These are phyloP conservation scores for Astrephomene gubernaculifera DNA, from an alignment of 139 green algal species.

Conservation along the genomic window DNA sequence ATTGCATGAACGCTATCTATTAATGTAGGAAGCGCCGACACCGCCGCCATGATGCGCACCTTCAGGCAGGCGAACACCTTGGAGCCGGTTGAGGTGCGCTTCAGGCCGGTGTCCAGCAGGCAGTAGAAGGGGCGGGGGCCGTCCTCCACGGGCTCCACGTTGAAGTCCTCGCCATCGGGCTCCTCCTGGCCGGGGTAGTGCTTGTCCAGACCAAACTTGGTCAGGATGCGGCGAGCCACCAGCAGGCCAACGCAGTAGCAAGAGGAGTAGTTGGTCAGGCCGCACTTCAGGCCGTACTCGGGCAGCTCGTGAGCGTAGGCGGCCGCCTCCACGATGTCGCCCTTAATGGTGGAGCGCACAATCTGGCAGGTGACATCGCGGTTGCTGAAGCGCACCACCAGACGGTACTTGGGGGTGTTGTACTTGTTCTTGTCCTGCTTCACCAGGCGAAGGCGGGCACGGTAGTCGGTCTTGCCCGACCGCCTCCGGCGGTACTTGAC, in stretches of 20 bases:
- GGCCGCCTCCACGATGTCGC: constrained; percentile 90
- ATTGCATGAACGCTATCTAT: too few relatives aligned
- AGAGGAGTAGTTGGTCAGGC: constrained; percentile 98
- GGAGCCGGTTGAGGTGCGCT: constrained; percentile 94
- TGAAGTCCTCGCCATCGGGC: constrained; percentile 95
- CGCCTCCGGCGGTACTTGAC: constrained; percentile 91
- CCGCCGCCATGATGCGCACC: constrained; percentile 56
- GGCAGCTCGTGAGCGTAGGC: constrained; percentile 97
- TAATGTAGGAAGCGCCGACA: background rate
- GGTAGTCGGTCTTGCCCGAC: constrained; percentile 97
- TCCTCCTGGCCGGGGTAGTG: constrained; percentile 87
- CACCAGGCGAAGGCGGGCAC: constrained; percentile 89
- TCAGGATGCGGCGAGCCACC: constrained; percentile 91
- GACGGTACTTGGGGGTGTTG: constrained; percentile 95
- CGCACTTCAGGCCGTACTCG: constrained; percentile 92
- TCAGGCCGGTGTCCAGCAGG: constrained; percentile 97
- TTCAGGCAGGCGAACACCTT: constrained; percentile 93
- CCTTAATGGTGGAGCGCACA: constrained; percentile 93
- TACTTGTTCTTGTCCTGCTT: constrained; percentile 99
- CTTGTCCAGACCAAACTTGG: constrained; percentile 94
- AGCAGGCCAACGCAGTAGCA: constrained; percentile 96
- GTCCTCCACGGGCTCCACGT: constrained; percentile 93
- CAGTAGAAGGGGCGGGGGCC: constrained; percentile 94
- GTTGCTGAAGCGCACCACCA: constrained; percentile 92
- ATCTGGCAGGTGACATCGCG: constrained; percentile 93